These are phyloP conservation scores for Actinomucor elegans DNA, from an alignment of 371 early-diverging fungal genomes.

Conservation along the genomic window DNA sequence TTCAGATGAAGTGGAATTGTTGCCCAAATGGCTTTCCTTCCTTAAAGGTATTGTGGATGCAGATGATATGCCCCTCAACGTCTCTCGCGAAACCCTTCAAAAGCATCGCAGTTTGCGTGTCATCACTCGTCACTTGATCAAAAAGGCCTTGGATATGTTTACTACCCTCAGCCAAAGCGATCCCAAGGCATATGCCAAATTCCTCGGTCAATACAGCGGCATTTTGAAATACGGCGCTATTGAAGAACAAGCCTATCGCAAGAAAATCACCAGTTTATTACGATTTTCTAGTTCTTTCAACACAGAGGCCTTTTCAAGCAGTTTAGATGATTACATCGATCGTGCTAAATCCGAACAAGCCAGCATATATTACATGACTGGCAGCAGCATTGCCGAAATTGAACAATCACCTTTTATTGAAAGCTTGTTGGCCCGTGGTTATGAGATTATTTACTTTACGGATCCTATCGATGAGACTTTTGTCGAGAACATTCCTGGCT, in stretches of 20 bases:
- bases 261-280: constrained; percentile 79
- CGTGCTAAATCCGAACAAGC: constrained; percentile 89
- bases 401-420: constrained; percentile 87
- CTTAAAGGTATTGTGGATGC: constrained; percentile 87
- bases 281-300: constrained; percentile 76
- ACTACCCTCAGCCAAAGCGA: constrained; percentile 66
- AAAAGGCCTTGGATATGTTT: constrained; percentile 89
- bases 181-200: constrained; percentile 69
- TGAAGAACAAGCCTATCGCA: constrained; percentile 69
- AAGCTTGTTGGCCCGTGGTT: constrained; percentile 79
- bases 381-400: constrained; percentile 68
- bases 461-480: constrained; percentile 95
- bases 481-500: constrained; percentile 68
- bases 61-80: constrained; percentile 93
- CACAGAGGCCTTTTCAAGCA: constrained; percentile 48
- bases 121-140: constrained; percentile 83
- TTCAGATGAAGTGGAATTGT: constrained; percentile 84
- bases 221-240: constrained; percentile 84
- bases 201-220: constrained; percentile 74
- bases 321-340: constrained; percentile 85
- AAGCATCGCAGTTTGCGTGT: constrained; percentile 75
- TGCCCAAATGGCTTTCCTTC: constrained; percentile 75
- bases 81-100: constrained; percentile 95
- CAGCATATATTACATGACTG: constrained; percentile 87
- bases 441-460: constrained; percentile 87